Evolutionary conservation across 345 rosid species (phyloP).

Genomic region (Populus euphratica): DNA sequence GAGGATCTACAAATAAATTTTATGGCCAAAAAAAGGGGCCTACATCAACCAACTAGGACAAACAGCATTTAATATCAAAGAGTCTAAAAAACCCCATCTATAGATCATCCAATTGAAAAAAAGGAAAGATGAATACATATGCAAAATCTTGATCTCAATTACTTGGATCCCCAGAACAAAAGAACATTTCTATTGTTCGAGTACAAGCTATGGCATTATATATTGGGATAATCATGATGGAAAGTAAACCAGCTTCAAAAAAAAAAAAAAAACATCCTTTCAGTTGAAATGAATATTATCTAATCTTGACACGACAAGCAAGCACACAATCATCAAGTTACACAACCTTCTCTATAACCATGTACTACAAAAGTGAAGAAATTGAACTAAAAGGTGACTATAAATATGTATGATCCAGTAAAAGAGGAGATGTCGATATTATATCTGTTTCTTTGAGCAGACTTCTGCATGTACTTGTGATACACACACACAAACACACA

Average conservation of each 20-base stretch:
- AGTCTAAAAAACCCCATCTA: neutral
- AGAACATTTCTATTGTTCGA: neutral
- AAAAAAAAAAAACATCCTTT: neutral
- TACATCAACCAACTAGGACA: slow-evolving; percentile 1
- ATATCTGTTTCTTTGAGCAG: neutral
- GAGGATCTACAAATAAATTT: slow-evolving; percentile 5
- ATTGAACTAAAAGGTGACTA: neutral
- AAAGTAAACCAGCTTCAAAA: neutral
- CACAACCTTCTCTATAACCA: neutral
- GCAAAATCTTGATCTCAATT: neutral
- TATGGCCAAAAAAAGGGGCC: slow-evolving; percentile 11
- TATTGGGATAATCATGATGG: neutral
- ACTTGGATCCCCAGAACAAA: neutral
- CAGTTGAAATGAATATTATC: neutral
- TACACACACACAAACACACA: no score
- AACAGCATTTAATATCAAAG: slow-evolving; percentile 10
- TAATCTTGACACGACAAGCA: neutral
- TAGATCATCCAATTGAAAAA: neutral
- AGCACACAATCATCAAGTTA: slow-evolving; percentile 13
- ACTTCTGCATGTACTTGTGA: neutral
- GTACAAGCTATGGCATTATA: neutral
- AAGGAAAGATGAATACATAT: neutral
- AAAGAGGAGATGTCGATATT: neutral
- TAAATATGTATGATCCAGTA: neutral
- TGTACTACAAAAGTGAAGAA: neutral